These are phyloP conservation scores for Kazachstania psychrophila DNA, from an alignment of 805 yeast genomes.

Conservation along the genomic window DNA sequence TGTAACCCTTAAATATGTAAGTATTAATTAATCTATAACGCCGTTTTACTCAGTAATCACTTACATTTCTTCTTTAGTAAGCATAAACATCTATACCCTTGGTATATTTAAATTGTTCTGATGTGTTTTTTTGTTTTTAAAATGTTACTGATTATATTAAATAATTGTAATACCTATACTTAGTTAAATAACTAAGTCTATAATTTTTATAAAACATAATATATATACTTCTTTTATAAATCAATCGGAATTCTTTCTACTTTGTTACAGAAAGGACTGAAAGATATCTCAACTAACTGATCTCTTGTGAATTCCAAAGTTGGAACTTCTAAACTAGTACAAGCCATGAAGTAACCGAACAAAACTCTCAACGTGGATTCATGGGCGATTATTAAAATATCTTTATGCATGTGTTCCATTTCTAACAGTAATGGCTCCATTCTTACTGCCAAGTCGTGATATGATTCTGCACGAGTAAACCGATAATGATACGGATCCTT, in stretches of 20 bases:
- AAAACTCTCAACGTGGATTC: constrained; percentile 82
- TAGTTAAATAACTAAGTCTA: no score
- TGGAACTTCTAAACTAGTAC: constrained; percentile 81
- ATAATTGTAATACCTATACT: no score
- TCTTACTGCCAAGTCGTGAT: constrained; percentile 90
- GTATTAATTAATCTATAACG: no score
- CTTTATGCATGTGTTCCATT: constrained; percentile 86
- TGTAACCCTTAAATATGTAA: no score
- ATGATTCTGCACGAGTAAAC: constrained; percentile 86
- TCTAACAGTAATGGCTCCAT: constrained; percentile 89
- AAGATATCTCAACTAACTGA: constrained; percentile 78
- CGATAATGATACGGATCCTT: constrained; percentile 89
- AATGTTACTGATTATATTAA: no score
- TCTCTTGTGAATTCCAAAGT: constrained; percentile 64
- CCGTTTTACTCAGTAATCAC: no score
- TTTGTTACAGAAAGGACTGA: constrained; percentile 70
- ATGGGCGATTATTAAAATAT: constrained; percentile 83
- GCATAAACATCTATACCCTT: no score
- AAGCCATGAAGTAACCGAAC: constrained; percentile 92
- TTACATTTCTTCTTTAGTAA: no score
- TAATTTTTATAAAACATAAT: no score
- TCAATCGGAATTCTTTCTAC: constrained; percentile 44
- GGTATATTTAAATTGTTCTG: no score
- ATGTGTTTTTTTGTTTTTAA: constrained; percentile 3
- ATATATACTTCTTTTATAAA: neutral